Base-by-base conservation (phyloP, 208 protist genomes). In the Spongospora subterranea region DNA sequence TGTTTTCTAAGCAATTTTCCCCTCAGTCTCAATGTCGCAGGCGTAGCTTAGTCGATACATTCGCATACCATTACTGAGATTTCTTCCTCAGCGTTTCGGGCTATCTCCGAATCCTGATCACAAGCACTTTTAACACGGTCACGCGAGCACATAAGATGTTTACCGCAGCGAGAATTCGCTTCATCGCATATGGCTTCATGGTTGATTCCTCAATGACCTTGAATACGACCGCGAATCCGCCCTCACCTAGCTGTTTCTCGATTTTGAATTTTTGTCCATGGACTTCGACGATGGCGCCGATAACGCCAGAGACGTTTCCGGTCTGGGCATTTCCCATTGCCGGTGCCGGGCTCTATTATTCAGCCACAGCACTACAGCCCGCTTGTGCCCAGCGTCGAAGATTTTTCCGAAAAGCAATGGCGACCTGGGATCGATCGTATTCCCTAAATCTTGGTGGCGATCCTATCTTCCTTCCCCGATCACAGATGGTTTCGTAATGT, bases 151-250 rank as follows among this genome's bases (percentile, higher is more conserved):
- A 60, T 60, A 6, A 60, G 50, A 60, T 24, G 24, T 24, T 24
- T 6, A 60, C 50, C n/a, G 17, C 71, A 43, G 71, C 71, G 17
- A 82, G 71, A 43, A 82, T 82, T 35, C 71, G 71, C 71, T 82
- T 82, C 71, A 82, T 6, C 17, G 71, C 71, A n/a, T 39, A 82
- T n/a, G 71, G 35, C 35, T 82, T 82, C 35, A 13, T n/a, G 17
- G 71, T 45, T n/a, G 71, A 6, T n/a, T 82, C 71, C n/a, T 82
- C 71, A 6, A 82, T 43, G 17, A 82, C 71, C 71, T 82, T 82
- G 71, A 82, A 82, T 13, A 82, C 71, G 71, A 40, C 6, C 71
- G 71, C 71, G 71, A 82, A 82, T n/a, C 71, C 71, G 71, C 71
- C 71, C 35, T 82, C 71, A n/a, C 71, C 71, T 6, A 82, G 71